These are phyloP conservation scores for Clohesyomyces aquaticus DNA, from an alignment of 495 filamentous ascomycete species.

Conservation along the genomic window DNA sequence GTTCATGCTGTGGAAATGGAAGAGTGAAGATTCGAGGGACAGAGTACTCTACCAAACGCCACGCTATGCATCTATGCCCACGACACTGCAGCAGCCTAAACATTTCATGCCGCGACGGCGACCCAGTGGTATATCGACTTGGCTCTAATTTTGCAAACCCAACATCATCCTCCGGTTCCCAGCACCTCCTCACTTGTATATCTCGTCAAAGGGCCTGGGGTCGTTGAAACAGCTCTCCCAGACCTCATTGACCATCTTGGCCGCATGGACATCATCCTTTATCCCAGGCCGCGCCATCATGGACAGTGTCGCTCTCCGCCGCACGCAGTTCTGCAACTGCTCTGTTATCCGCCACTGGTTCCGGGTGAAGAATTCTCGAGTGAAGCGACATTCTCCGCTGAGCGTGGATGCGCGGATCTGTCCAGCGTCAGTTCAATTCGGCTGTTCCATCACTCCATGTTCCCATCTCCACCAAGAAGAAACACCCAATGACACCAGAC, in stretches of 20 bases:
- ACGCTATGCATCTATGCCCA: not conserved
- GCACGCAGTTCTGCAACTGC: constrained; percentile 91
- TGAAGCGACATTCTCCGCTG: constrained; percentile 92
- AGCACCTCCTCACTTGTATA: constrained; percentile 93
- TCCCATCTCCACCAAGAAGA: not conserved
- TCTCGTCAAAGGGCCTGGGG: constrained; percentile 93
- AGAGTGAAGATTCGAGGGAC: not conserved
- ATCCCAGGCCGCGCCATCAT: constrained; percentile 74
- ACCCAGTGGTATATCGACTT: too few species aligned
- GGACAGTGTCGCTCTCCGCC: constrained; percentile 74
- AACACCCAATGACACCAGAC: too few species aligned
- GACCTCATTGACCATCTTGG: constrained; percentile 88
- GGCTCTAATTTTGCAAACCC: too few species aligned
- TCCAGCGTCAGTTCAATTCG: not conserved
- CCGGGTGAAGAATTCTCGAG: constrained; percentile 77
- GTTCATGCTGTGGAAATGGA: not conserved
- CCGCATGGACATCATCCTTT: constrained; percentile 84
- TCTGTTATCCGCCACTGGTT: constrained; percentile 86
- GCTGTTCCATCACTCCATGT: not conserved
- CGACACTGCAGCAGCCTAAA: not conserved
- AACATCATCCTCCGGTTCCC: too few species aligned
- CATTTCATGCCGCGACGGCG: not conserved
- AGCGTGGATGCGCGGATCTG: constrained; percentile 91
- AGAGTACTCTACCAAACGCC: not conserved
- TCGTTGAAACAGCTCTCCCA: constrained; percentile 97